phyloP scores from a whole-genome alignment of 2,329 filamentous ascomycete genomes.

The Penicillium sp. region DNA sequence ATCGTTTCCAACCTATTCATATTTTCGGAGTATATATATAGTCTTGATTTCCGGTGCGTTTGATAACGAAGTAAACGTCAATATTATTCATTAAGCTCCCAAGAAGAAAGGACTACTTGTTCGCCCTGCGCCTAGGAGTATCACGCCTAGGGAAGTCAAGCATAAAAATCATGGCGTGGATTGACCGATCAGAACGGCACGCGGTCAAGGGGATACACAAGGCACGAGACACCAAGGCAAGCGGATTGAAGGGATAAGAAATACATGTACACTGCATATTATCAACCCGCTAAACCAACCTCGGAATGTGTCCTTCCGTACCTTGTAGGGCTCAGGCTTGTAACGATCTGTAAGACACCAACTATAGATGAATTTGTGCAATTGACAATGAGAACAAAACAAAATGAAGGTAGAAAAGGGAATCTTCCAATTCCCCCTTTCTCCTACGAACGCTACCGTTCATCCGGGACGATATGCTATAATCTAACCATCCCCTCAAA shows the following conservation, averaged over 20 bases:
- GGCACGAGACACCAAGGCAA: background rate
- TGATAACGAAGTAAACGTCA: background rate
- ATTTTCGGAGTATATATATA: background rate
- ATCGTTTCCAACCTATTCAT: background rate
- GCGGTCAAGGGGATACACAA: background rate
- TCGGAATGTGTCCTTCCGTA: background rate
- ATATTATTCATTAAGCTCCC: background rate
- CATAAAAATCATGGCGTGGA: background rate
- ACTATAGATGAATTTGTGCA: constrained; percentile 17
- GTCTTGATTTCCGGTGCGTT: background rate
- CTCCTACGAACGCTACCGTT: constrained; percentile 21
- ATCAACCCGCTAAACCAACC: background rate
- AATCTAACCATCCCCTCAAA: constrained; percentile 19
- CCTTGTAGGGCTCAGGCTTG: background rate
- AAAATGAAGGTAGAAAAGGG: constrained; percentile 12
- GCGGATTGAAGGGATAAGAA: background rate
- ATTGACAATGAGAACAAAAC: constrained; percentile 22
- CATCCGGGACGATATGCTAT: constrained; percentile 22
- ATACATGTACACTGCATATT: background rate
- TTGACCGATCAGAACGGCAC: background rate
- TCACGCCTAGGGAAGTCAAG: background rate
- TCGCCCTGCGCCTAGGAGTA: background rate
- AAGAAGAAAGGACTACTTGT: background rate
- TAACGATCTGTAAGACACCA: background rate
- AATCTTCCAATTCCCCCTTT: constrained; percentile 1